A percentile compares a stretch with the other conserved stretches of the same genome.
Evolutionary conservation across 768 basidiomycete species (phyloP).

Genomic region (Lyophyllum decastes): DNA sequence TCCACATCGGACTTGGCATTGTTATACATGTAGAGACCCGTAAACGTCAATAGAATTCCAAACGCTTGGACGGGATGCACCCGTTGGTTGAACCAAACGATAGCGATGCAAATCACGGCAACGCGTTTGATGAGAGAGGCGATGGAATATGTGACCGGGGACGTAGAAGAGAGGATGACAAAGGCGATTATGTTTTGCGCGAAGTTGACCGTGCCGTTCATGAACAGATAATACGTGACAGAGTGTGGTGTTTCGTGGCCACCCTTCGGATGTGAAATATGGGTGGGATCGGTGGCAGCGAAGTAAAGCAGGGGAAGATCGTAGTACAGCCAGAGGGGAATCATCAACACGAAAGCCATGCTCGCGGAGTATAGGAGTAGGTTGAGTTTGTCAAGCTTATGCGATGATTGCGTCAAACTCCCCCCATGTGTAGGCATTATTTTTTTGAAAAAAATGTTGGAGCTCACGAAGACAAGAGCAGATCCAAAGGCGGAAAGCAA

Average conservation of each 20-base stretch:
- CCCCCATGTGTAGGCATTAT: slow-evolving; percentile 76
- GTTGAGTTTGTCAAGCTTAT: slow-evolving; percentile 96
- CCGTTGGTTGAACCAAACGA: slow-evolving; percentile 92
- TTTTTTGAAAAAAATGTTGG: slow-evolving; percentile 99
- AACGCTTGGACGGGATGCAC: slow-evolving; percentile 83
- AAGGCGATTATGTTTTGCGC: slow-evolving; percentile 98
- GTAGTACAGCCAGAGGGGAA: slow-evolving; percentile 91
- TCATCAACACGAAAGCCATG: slow-evolving; percentile 94
- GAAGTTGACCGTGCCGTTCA: slow-evolving; percentile 96
- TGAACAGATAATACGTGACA: slow-evolving; percentile 79
- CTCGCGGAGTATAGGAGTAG: slow-evolving; percentile 91
- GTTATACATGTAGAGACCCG: slow-evolving; percentile 96
- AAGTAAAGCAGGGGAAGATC: slow-evolving; percentile 75
- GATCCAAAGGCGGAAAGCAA: slow-evolving; percentile 97
- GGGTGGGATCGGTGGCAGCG: slow-evolving; percentile 35
- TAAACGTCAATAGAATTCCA: slow-evolving; percentile 90
- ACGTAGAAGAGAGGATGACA: slow-evolving; percentile 91
- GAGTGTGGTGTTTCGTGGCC: slow-evolving; percentile 57
- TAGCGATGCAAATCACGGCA: slow-evolving; percentile 96
- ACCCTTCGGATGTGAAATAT: slow-evolving; percentile 46
- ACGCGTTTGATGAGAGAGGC: slow-evolving; percentile 98
- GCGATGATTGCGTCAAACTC: slow-evolving; percentile 42
- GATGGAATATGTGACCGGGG: slow-evolving; percentile 98
- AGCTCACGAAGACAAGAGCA: slow-evolving; percentile 94
- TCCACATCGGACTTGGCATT: slow-evolving; percentile 91